A percentile compares a stretch with the other conserved stretches of the same genome.
phyloP scores from a whole-genome alignment of 2,329 filamentous ascomycete genomes.

The Rugonectria rugulosa region DNA sequence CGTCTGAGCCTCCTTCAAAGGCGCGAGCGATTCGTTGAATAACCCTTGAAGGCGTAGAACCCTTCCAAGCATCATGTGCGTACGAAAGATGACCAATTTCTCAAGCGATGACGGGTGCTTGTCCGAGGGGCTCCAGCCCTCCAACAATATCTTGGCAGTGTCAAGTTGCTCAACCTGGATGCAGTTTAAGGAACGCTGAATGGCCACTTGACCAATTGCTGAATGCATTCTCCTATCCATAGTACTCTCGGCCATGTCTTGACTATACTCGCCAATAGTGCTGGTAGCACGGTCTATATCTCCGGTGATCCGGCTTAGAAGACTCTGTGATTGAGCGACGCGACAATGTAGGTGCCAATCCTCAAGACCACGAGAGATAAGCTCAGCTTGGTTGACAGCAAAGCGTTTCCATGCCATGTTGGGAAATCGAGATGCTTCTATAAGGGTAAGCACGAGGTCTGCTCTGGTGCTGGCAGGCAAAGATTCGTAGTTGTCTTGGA shows the following conservation, averaged over 20 bases:
- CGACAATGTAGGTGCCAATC: slow-evolving; percentile 29
- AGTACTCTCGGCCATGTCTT: neutral
- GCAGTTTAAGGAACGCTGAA: slow-evolving; percentile 29
- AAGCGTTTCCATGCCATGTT: slow-evolving; percentile 36
- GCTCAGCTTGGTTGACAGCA: slow-evolving; percentile 26
- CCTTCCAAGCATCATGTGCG: slow-evolving; percentile 28
- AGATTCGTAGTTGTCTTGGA: slow-evolving; percentile 26
- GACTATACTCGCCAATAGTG: slow-evolving; percentile 23
- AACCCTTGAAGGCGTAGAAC: slow-evolving; percentile 27
- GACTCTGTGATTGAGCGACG: slow-evolving; percentile 27
- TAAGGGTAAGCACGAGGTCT: slow-evolving; percentile 33
- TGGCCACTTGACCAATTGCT: slow-evolving; percentile 24
- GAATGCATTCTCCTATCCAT: slow-evolving; percentile 23
- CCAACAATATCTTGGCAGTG: slow-evolving; percentile 24
- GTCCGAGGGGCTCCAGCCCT: slow-evolving; percentile 25
- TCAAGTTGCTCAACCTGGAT: slow-evolving; percentile 30
- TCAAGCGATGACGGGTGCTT: slow-evolving; percentile 26
- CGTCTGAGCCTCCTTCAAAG: slow-evolving; percentile 19
- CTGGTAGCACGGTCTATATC: slow-evolving; percentile 25
- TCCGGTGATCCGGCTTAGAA: slow-evolving; percentile 23
- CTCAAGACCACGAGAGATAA: slow-evolving; percentile 25
- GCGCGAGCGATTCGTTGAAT: slow-evolving; percentile 22
- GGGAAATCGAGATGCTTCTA: slow-evolving; percentile 34
- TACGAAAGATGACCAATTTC: slow-evolving; percentile 28
- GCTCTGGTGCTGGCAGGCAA: slow-evolving; percentile 21